Base-by-base conservation (phyloP, 345 rosid genomes). In the Toxicodendron radicans region DNA sequence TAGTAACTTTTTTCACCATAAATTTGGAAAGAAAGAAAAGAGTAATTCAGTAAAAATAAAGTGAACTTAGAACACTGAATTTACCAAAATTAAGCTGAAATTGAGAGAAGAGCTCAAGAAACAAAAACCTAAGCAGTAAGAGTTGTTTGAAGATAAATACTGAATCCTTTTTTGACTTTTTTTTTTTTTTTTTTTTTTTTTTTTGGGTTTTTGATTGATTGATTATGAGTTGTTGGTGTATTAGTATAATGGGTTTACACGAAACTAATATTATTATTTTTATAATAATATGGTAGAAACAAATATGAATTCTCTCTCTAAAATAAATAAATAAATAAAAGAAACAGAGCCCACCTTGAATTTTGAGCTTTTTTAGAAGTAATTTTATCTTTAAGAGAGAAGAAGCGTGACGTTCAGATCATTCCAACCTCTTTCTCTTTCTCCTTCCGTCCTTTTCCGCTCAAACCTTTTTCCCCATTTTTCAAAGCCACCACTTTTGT, bases 381-480 rank as follows among this genome's bases (percentile, higher is more conserved):
- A n/a, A 20, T 68, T 54, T 4, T 52, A 7, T 38, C 12, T 58
- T 49, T 45, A 73, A 51, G 58, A 53, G 33, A 41, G 61, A 45
- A 21, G 78, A 76, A 48, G 76, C 75, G 72, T 64, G 79, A 76
- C 79, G 82, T 27, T 78, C 69, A 48, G 74, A 79, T 68, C 66
- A 53, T 75, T 69, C 80, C 78, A 24, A 72, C 49, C 73, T 66
- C 75, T 61, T 59, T 65, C 27, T 3, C 17, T 3, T 13, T 30
- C 70, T 49, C 51, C 65, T 10, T 20, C 21, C 62, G 75, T 66
- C 80, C 14, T 71, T 73, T 82, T 78, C 79, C 38, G 5, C 68
- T 12, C 48, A 35, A 49, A 45, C 21, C n/a, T 27, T 30, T 53
- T 51, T 32, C 61, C 57, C 8, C 52, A 4, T 53, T 48, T 72